Evolutionary conservation across 2,329 filamentous ascomycete species (phyloP), one percentile per base, ranked within the genome.

Genomic region (Davidsoniella virescens): DNA sequence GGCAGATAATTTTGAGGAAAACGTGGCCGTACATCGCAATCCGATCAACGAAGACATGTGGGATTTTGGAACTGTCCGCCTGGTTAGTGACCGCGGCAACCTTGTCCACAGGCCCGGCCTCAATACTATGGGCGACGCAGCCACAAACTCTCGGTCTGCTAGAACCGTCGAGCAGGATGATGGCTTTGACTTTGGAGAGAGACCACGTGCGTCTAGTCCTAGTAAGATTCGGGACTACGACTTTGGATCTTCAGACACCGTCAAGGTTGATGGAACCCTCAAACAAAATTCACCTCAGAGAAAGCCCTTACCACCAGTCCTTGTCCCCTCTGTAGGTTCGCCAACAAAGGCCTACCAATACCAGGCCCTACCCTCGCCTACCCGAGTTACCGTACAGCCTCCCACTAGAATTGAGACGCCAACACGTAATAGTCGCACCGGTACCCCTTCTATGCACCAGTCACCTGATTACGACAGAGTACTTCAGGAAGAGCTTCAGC

Each of bases 11-110:
- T 70, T 75, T 37, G 72, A 76, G 44, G 67, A 71, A 10, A 66
- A 69, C 6, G 66, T 68, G 17, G 73, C 80, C 52, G 74, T 83
- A 33, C 66, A 70, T 55, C 67, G 67, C 16, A 44, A 23, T 18
- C 42, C 41, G 23, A 68, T 76, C 6, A 73, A 82, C 54, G 86
- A 95, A 62, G 92, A 96, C 63, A 78, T 96, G 61, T 98, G 92
- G 92, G 92, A 98, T 64, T 98, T 98, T 68, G 92, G 92, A 41
- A 98, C 92, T 0, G 86, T 98, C 48, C 76, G 88, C 51, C 80
- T 93, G 5, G 80, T 82, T n/a, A 76, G 75, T 29, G 78, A 81
- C 49, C 73, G 77, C 25, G 78, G 80, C 54, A 73, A 72, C 26
- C 61, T 76, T 1, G 60, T 74, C 6, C 67, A 66, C 43, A 67